Evolutionary conservation across 2,329 filamentous ascomycete species (phyloP), one percentile per base, ranked within the genome.

Genomic region (Penicillium crustosum): DNA sequence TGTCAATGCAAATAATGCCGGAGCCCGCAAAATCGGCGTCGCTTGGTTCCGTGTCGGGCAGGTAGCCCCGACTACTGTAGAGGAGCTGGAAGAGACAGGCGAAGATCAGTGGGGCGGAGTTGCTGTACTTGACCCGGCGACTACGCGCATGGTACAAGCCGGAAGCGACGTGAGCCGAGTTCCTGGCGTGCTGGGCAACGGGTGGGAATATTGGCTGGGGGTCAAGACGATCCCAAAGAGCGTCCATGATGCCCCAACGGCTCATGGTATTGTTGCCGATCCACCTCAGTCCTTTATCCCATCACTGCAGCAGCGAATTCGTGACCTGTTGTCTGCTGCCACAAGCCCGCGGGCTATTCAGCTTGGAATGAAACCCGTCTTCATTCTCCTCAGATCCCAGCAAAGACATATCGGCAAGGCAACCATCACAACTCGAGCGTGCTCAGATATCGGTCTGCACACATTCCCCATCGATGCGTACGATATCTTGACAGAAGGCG

Each of bases 31-130:
- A 81, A 67, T 76, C 33, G 75, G 75, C 31, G 89, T 96, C 21
- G 93, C 91, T 8, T 99, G 94, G 94, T 97, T 97, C 80, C 90
- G 88, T 63, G 89, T 99, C 41, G 89, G 89, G 39, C 89, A 91
- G 58, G 87, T 95, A 35, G 76, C 78, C 45, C 76, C 79, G 9
- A 73, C 75, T n/a, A 66, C 72, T 8, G 66, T 75, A 12, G 75
- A 77, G 70, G 65, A 87, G 79, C 66, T 80, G 69, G 83, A 86
- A 35, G 84, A 84, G 15, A 80, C 84, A 2, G 82, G 83, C 4
- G 84, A 87, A 49, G 87, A 90, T 52, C 79, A 87, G 9, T 99
- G 94, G 94, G 91, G 91, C 38, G 89, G 90, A 1, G 87, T 93
- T 39, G 91, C 89, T 3, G 89, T 89, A 47, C 91, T 99, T 49